These are phyloP conservation scores for Ramichloridium luteum DNA, from an alignment of 2,329 filamentous ascomycete species.

Conservation along the genomic window DNA sequence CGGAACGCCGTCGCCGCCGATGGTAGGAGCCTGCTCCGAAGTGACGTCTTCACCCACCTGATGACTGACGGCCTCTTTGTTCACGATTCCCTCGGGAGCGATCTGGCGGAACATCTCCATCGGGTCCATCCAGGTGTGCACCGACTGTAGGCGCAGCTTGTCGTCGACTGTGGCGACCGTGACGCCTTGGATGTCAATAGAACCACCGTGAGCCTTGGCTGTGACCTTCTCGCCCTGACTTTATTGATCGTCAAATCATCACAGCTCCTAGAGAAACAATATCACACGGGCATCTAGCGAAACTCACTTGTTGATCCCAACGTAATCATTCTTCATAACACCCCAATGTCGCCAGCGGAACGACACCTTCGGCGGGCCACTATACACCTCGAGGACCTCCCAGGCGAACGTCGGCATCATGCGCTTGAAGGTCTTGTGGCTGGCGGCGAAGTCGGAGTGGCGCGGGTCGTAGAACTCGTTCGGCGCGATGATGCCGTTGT, in stretches of 20 bases:
- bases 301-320: constrained; percentile 49
- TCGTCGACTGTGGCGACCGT: constrained; percentile 51
- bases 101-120: constrained; percentile 57
- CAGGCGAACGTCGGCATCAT: constrained; percentile 64
- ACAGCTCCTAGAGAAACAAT: background rate
- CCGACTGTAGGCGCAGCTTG: constrained; percentile 43
- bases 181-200: constrained; percentile 52
- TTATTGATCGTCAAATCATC: constrained; percentile 14
- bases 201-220: constrained; percentile 47
- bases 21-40: background rate
- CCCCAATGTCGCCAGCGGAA: constrained; percentile 61
- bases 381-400: constrained; percentile 58
- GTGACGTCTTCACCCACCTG: constrained; percentile 21
- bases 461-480: constrained; percentile 53
- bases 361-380: constrained; percentile 48
- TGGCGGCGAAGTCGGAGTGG: constrained; percentile 49
- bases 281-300: constrained; percentile 4
- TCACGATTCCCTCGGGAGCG: constrained; percentile 37
- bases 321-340: constrained; percentile 53
- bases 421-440: constrained; percentile 58
- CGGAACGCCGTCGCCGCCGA: background rate
- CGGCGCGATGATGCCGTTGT: constrained; percentile 53
- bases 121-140: constrained; percentile 56
- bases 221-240: constrained; percentile 52
- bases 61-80: constrained; percentile 30